Percentiles rank a stretch among this genome's conserved stretches.
These are phyloP conservation scores for Colletotrichum godetiae DNA, from an alignment of 2,329 filamentous ascomycete genomes.

Conservation along the genomic window DNA sequence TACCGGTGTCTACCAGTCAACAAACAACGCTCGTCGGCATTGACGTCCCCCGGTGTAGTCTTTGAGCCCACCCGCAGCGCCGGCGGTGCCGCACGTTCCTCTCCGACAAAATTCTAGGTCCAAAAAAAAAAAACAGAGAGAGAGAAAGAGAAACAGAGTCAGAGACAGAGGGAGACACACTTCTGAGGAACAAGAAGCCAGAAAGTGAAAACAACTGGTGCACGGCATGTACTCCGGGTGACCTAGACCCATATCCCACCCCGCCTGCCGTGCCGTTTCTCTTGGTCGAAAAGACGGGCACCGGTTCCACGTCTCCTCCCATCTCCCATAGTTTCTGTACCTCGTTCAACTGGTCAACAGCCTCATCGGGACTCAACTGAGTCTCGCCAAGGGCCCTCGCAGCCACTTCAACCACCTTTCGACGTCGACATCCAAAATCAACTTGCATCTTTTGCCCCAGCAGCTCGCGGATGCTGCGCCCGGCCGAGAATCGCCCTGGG, in stretches of 20 bases:
- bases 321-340: constrained; percentile 12
- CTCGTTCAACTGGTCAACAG: constrained; percentile 8
- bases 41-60: not conserved
- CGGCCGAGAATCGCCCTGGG: not conserved
- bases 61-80: not conserved
- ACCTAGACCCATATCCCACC: not conserved
- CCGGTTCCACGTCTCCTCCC: constrained; percentile 2
- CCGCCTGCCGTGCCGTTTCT: constrained; percentile 4
- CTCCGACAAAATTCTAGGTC: not conserved
- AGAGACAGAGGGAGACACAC: not conserved
- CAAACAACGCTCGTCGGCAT: not conserved
- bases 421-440: not conserved
- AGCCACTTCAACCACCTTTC: not conserved
- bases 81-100: not conserved
- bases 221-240: constrained; percentile 1
- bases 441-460: not conserved
- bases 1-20: not conserved
- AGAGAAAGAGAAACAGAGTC: not conserved
- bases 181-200: not conserved
- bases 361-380: not conserved
- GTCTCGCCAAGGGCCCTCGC: not conserved
- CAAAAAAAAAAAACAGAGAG: not conserved
- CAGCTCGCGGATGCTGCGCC: not conserved
- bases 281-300: not conserved
- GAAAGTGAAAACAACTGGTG: not conserved